A percentile compares a stretch with the other conserved stretches of the same genome.
phyloP scores from a whole-genome alignment of 345 rosid species.

The Hypericum perforatum region DNA sequence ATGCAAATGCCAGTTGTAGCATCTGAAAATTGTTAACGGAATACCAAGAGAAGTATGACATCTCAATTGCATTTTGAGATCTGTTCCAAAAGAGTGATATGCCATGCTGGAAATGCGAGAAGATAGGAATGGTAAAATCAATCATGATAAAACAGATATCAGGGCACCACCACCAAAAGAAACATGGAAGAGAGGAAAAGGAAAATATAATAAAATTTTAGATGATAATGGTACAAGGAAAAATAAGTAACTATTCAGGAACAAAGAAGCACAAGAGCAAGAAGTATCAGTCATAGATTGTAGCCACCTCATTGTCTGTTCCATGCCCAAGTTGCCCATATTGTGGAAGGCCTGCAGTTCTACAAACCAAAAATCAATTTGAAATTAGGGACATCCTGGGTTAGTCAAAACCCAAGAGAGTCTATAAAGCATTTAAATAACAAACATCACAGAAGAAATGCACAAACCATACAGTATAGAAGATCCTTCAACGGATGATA shows the following conservation, averaged over 20 bases:
- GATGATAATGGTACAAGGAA: not conserved
- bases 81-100: too few relatives aligned
- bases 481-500: conserved; percentile 81
- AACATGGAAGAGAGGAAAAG: too few relatives aligned
- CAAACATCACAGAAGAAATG: conserved; percentile 14
- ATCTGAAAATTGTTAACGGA: not conserved
- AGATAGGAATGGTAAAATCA: too few relatives aligned
- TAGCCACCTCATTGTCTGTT: conserved; percentile 81
- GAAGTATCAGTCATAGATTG: not conserved
- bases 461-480: conserved; percentile 82
- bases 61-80: too few relatives aligned
- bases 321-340: conserved; percentile 99
- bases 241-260: too few relatives aligned
- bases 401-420: not conserved
- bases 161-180: too few relatives aligned
- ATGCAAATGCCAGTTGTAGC: not conserved
- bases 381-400: conserved; percentile 9
- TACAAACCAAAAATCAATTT: conserved; percentile 27
- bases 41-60: too few relatives aligned
- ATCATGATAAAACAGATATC: too few relatives aligned
- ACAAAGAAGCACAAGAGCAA: too few relatives aligned
- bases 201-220: not conserved
- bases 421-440: not conserved
- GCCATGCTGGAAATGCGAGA: too few relatives aligned
- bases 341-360: conserved; percentile 98